Percentiles rank a stretch among this genome's conserved stretches.
Evolutionary conservation across 2,329 filamentous ascomycete genomes (phyloP).

Genomic region (Lachnellula suecica): DNA sequence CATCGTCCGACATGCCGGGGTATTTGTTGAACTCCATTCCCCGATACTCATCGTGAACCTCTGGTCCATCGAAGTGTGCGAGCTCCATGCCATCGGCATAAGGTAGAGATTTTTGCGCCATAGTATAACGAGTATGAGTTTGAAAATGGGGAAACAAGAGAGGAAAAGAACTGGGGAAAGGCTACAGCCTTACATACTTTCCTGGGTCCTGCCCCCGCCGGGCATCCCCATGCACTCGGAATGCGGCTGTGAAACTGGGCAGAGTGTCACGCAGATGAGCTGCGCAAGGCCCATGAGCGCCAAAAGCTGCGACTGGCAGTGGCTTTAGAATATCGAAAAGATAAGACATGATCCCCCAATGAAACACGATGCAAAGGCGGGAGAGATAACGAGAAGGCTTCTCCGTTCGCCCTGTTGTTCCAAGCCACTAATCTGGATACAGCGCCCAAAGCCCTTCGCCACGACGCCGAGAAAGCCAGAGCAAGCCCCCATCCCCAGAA

Average conservation of each 20-base stretch:
- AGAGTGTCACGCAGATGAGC: neutral
- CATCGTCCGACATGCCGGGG: slow-evolving; percentile 16
- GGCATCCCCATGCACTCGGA: too few species aligned
- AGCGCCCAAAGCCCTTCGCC: neutral
- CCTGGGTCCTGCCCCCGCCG: neutral
- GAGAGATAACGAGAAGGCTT: neutral
- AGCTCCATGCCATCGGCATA: slow-evolving; percentile 15
- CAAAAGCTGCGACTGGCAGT: slow-evolving; percentile 1
- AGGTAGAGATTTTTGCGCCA: slow-evolving; percentile 4
- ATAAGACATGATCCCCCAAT: slow-evolving; percentile 3
- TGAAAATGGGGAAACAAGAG: neutral
- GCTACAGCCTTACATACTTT: neutral
- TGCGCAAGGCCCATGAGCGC: neutral
- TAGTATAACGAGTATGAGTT: neutral
- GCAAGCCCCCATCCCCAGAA: neutral
- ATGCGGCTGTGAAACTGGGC: neutral
- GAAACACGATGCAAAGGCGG: neutral
- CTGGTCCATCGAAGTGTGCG: slow-evolving; percentile 1
- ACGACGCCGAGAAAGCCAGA: neutral
- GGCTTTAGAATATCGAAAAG: slow-evolving; percentile 9
- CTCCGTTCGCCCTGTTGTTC: neutral
- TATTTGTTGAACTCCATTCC: slow-evolving; percentile 9
- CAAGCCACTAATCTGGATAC: neutral
- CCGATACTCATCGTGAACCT: neutral
- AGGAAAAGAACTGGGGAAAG: neutral